Evolutionary conservation across 208 protist genomes (phyloP).

Genomic region (Trypanosomatidae sp.): DNA sequence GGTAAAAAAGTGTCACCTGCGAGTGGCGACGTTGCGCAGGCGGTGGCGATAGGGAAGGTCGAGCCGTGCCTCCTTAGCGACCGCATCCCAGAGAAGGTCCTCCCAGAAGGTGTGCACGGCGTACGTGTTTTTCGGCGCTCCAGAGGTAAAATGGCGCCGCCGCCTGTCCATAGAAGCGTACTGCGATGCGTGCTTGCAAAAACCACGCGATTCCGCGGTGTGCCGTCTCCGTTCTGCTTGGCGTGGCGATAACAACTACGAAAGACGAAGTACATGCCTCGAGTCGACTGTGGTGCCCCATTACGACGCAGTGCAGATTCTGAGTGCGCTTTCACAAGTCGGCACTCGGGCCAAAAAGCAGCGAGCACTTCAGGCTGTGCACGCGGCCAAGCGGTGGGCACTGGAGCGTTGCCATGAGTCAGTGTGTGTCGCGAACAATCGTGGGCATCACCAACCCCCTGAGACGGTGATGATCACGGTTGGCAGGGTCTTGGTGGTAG

Average conservation of each 20-base stretch:
- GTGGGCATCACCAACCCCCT: background rate
- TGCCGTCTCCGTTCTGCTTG: background rate
- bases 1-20: background rate
- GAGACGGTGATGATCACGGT: background rate
- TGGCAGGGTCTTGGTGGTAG: background rate
- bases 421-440: background rate
- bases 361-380: background rate
- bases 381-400: background rate
- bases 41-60: background rate
- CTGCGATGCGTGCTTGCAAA: background rate
- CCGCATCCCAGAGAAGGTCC: background rate
- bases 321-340: background rate
- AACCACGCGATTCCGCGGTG: background rate
- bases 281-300: background rate
- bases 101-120: constrained; percentile 6
- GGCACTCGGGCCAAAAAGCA: background rate
- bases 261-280: background rate
- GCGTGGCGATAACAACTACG: background rate
- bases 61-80: background rate
- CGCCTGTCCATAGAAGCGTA: background rate
- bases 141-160: constrained; percentile 3
- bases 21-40: background rate
- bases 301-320: constrained; percentile 1
- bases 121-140: background rate
- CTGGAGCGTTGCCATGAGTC: constrained; percentile 6